Conservation (phyloP, 1,284 basidiomycete species). For the Golubevia sp. region DNA sequence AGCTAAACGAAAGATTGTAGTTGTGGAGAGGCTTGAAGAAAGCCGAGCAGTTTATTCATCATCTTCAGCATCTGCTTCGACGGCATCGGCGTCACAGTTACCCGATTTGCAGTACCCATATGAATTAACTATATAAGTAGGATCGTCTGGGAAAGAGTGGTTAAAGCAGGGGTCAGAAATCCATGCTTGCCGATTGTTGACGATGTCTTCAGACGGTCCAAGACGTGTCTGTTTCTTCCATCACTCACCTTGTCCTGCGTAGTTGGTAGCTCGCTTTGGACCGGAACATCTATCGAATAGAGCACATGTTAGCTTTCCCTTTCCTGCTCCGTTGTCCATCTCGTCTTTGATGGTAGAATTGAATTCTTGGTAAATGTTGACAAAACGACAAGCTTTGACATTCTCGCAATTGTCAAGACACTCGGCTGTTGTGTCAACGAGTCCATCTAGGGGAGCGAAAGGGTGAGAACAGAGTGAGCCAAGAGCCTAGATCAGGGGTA, state of each 20-base stretch:
- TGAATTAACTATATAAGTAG: constrained; percentile 27
- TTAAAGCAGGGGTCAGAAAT: no score
- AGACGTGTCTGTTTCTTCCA: no score
- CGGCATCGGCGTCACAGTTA: no score
- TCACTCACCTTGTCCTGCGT: constrained; percentile 18
- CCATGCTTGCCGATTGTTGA: no score
- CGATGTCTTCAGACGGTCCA: no score
- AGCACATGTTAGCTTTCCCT: constrained; percentile 26
- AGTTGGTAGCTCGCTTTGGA: constrained; percentile 20
- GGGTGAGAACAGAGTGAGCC: no score
- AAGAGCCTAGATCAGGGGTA: no score
- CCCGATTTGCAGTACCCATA: constrained; percentile 26
- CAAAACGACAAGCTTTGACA: constrained; percentile 18
- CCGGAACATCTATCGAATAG: constrained; percentile 23
- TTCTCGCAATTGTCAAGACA: constrained; percentile 21
- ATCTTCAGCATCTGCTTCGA: no score
- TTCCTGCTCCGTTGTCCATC: constrained; percentile 16
- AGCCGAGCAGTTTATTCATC: no score
- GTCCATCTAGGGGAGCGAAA: no score
- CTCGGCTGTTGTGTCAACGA: constrained; percentile 8
- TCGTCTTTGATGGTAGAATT: constrained; percentile 7
- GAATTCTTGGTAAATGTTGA: constrained; percentile 14
- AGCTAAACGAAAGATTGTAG: no score
- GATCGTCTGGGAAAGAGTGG: constrained; percentile 11
- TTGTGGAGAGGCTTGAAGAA: no score